Base-by-base conservation (phyloP, 345 rosid species). In the Eucalyptus cloeziana region DNA sequence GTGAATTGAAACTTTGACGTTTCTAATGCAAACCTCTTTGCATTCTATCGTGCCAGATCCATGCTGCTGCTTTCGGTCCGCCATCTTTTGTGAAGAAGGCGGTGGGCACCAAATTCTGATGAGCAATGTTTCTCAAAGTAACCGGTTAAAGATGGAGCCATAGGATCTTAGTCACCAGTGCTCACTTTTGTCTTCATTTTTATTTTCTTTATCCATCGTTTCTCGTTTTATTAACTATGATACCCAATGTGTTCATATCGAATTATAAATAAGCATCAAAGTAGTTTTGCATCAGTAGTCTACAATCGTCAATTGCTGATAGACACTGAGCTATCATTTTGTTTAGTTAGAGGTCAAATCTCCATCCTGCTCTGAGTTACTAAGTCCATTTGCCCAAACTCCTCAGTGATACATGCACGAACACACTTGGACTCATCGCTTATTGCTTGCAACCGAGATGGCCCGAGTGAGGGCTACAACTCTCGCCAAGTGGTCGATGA, bases 61-160 rank as follows among this genome's bases (percentile, higher is more conserved):
- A 97, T 90, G 88, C 97, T 13, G 98, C 98, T 2, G 96, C 99
- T 10, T 97, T 97, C 92, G 96, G 99, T 90, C 89, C 96, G 79
- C 96, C 99, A 5, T 91, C 98, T 4, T 97, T 96, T 58, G 99
- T 97, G 14, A 96, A 95, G 97, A 95, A 91, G 88, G 95, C 95
- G 90, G 95, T 93, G 54, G 98, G 94, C 45, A 87, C 94, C 3
- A 93, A 92, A 92, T 62, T 92, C 14, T 86, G 91, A 60, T 92
- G 90, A 91, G 52, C 54, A 89, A 56, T 24, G 10, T 27, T 14
- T 25, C 87, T 85, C 87, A 45, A 56, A 33, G 37, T 64, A 64
- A 1, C 37, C 37, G 76, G 19, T 64, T 64, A n/a, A 30, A 64
- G 76, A 64, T 14, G 76, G 76, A 64, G 76, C 31, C 6, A 64